These are phyloP conservation scores for Phytophthora tentaculata DNA, from an alignment of 352 stramenopile genomes.

Conservation along the genomic window DNA sequence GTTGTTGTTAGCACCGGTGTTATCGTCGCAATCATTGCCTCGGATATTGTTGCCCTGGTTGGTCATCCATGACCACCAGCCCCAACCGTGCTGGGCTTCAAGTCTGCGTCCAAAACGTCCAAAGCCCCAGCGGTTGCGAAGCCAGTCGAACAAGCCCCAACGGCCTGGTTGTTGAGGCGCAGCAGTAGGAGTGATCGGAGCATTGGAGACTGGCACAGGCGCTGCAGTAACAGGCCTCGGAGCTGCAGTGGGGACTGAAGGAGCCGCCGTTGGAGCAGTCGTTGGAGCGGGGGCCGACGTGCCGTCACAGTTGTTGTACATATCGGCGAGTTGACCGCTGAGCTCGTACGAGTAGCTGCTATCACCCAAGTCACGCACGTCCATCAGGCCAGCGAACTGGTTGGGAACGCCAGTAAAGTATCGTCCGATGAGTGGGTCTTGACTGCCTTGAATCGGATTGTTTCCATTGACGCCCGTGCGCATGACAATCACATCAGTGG, in stretches of 20 bases:
- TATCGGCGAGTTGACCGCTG: slow-evolving; percentile 44
- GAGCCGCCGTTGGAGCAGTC: neutral
- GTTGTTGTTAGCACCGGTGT: neutral
- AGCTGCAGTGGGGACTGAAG: neutral
- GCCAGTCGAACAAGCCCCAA: slow-evolving; percentile 7
- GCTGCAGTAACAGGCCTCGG: slow-evolving; percentile 1
- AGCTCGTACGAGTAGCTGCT: slow-evolving; percentile 72
- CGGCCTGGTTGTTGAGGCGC: slow-evolving; percentile 14
- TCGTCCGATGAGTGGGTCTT: slow-evolving; percentile 45
- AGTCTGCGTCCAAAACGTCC: slow-evolving; percentile 20
- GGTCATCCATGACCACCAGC: slow-evolving; percentile 3
- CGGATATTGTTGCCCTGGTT: slow-evolving; percentile 10
- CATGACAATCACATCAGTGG: slow-evolving; percentile 49
- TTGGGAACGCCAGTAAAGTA: slow-evolving; percentile 49
- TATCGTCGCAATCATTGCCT: slow-evolving; percentile 1
- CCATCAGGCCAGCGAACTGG: slow-evolving; percentile 53
- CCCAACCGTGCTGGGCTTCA: slow-evolving; percentile 22
- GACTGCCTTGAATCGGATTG: slow-evolving; percentile 43
- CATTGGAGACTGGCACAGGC: slow-evolving; percentile 7
- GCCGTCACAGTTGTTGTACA: slow-evolving; percentile 55
- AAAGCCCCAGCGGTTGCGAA: slow-evolving; percentile 26
- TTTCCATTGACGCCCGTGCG: slow-evolving; percentile 44
- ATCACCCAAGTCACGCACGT: slow-evolving; percentile 47
- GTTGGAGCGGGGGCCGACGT: slow-evolving; percentile 21
- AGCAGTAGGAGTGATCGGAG: neutral